These are phyloP conservation scores for Pseudocercospora macadamiae DNA, from an alignment of 2,329 filamentous ascomycete genomes.

Conservation along the genomic window DNA sequence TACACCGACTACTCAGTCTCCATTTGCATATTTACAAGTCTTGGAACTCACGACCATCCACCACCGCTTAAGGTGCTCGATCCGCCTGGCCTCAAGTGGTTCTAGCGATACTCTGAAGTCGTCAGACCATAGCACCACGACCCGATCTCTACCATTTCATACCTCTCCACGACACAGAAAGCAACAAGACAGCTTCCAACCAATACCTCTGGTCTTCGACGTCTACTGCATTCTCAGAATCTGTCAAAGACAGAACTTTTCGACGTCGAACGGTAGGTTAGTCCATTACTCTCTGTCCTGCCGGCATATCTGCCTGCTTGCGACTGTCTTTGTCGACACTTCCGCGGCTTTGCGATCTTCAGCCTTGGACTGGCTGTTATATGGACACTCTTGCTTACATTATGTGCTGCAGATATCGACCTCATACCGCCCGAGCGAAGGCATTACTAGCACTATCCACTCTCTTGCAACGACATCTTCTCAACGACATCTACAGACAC, in stretches of 20 bases:
- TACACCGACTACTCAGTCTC: conserved; percentile 44
- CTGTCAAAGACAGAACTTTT: not conserved
- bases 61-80: not conserved
- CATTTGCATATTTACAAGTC: conserved; percentile 43
- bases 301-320: too few relatives aligned
- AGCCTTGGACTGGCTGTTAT: too few relatives aligned
- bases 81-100: conserved; percentile 1
- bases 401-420: too few relatives aligned
- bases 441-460: too few relatives aligned
- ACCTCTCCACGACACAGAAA: too few relatives aligned
- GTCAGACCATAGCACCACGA: not conserved
- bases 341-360: not conserved
- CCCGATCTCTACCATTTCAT: not conserved
- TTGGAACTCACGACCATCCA: conserved; percentile 40
- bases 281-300: not conserved
- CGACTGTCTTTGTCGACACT: not conserved
- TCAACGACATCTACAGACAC: too few relatives aligned
- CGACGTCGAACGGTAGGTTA: not conserved
- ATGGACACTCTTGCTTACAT: too few relatives aligned
- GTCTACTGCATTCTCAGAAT: not conserved
- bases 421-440: too few relatives aligned
- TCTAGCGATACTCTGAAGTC: not conserved
- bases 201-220: too few relatives aligned
- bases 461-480: too few relatives aligned
- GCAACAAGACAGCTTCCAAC: too few relatives aligned